Conservation (phyloP, 2,329 filamentous ascomycete genomes). For the Bipolaris oryzae region DNA sequence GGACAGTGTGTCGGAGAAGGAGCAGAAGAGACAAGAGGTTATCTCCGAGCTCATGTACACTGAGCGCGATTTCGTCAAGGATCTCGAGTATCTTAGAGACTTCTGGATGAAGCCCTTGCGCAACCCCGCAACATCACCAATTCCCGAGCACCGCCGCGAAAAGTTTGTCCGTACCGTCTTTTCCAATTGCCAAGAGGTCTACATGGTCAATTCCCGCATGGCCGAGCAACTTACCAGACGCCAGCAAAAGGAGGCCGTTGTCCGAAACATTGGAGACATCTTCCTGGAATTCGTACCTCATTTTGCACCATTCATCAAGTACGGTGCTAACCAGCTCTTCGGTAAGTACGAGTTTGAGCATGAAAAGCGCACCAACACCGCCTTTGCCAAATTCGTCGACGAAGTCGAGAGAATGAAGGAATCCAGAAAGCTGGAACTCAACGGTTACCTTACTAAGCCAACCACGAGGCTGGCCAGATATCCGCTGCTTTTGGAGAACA, state of each 20-base stretch:
- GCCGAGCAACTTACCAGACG: constrained; percentile 86
- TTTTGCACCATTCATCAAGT: constrained; percentile 95
- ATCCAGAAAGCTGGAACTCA: constrained; percentile 93
- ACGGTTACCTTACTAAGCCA: constrained; percentile 96
- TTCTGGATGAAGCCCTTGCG: constrained; percentile 97
- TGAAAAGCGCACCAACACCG: constrained; percentile 83
- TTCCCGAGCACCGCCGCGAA: constrained; percentile 84
- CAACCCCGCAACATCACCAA: constrained; percentile 72
- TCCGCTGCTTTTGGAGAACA: constrained; percentile 86
- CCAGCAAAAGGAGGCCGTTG: constrained; percentile 88
- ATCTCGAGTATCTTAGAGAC: constrained; percentile 94
- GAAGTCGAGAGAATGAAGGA: constrained; percentile 96
- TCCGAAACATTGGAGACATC: constrained; percentile 88
- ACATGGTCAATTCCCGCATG: constrained; percentile 86
- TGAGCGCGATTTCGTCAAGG: constrained; percentile 97
- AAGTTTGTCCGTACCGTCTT: constrained; percentile 94
- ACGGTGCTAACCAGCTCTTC: constrained; percentile 93
- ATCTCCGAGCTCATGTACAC: constrained; percentile 99
- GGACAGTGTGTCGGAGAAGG: constrained; percentile 83
- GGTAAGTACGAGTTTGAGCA: constrained; percentile 98
- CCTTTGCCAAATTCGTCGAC: constrained; percentile 90
- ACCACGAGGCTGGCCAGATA: constrained; percentile 95
- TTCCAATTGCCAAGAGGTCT: constrained; percentile 93
- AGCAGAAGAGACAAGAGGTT: constrained; percentile 97
- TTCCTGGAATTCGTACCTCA: constrained; percentile 90